Conservation (phyloP, 305 asterid species). For the Solanum hybrid region DNA sequence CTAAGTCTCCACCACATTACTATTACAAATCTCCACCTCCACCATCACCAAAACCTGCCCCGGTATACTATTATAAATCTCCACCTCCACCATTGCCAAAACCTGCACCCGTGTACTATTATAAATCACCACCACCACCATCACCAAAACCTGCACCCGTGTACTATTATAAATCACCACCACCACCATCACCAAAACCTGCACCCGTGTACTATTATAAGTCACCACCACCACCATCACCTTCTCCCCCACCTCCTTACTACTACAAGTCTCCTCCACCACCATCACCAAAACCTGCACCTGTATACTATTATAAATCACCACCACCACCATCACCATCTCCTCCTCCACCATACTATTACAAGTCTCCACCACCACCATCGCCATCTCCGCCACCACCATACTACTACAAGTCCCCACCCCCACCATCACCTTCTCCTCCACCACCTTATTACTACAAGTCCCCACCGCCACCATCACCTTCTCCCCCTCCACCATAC, state of each 20-base stretch:
- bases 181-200: neutral
- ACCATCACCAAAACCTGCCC: neutral
- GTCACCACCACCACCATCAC: neutral
- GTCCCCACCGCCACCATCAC: neutral
- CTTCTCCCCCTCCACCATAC: rapidly evolving
- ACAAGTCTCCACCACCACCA: neutral
- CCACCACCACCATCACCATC: neutral
- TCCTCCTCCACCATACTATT: neutral
- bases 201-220: too few species aligned
- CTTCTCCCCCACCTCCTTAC: neutral
- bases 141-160: too few species aligned
- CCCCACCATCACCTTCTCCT: neutral
- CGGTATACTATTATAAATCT: neutral
- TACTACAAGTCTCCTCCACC: neutral
- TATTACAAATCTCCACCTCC: neutral
- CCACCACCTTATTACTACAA: neutral
- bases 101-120: neutral
- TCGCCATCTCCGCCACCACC: neutral
- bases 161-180: neutral
- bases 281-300: neutral
- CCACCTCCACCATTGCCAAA: neutral
- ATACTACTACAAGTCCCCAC: neutral
- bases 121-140: too few species aligned
- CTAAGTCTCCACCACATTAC: neutral
- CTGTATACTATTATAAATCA: neutral